Evolutionary conservation across 805 yeast species (phyloP).

Genomic region (Saccharomycopsis guyanensis): DNA sequence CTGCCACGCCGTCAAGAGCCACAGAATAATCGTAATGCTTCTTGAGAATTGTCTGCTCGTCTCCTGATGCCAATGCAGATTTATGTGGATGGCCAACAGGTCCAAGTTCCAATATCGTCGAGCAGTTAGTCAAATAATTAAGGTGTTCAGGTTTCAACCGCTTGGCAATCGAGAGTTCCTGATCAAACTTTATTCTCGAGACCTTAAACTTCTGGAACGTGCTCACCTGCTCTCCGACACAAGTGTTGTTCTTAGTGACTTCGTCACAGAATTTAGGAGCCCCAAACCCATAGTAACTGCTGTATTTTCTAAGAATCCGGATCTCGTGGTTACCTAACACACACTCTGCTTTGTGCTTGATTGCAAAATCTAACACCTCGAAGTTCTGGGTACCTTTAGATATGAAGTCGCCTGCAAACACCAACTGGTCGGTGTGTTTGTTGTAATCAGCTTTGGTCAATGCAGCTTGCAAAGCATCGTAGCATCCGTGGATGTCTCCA

Average conservation of each 20-base stretch:
- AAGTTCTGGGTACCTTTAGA: conserved; percentile 77
- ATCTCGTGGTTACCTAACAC: conserved; percentile 88
- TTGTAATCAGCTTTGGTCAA: conserved; percentile 43
- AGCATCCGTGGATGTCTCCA: conserved; percentile 88
- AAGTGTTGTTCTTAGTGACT: conserved; percentile 29
- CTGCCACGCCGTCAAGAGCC: conserved; percentile 44
- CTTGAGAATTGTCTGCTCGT: not conserved
- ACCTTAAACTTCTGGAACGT: not conserved
- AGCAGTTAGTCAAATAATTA: conserved; percentile 50
- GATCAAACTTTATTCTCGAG: conserved; percentile 16
- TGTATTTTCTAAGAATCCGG: conserved; percentile 57
- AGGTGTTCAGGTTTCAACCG: conserved; percentile 51
- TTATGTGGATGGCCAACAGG: conserved; percentile 29
- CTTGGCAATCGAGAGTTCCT: conserved; percentile 20
- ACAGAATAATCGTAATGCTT: conserved; percentile 21
- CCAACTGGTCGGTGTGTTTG: conserved; percentile 44
- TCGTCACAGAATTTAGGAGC: conserved; percentile 27
- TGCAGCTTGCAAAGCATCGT: conserved; percentile 44
- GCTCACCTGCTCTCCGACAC: conserved; percentile 11
- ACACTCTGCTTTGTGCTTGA: conserved; percentile 55
- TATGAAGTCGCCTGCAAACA: conserved; percentile 71
- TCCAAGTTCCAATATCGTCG: conserved; percentile 57
- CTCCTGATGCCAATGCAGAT: not conserved
- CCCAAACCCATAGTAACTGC: conserved; percentile 45
- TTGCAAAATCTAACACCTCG: conserved; percentile 58